Evolutionary conservation across 2,329 filamentous ascomycete genomes (phyloP), one percentile per base, ranked within the genome.

Genomic region (Aspergillus jensenii): DNA sequence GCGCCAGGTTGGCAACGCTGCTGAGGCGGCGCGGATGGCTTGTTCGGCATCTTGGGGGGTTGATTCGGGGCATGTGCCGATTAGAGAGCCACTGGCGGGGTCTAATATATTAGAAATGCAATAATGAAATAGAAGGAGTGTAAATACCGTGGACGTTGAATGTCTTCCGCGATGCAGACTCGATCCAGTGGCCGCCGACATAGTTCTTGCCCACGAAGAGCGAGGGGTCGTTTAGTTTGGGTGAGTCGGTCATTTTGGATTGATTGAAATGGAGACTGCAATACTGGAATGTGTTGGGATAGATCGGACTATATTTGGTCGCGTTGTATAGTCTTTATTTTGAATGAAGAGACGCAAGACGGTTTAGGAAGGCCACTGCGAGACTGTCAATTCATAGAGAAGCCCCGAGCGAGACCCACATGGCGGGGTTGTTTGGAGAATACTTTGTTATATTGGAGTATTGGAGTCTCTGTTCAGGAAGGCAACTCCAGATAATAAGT

Each of bases 61-160:
- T 80, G 93, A 93, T 72, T 97, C 76, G 61, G 93, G 90, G 70
- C 87, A 88, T 9, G 84, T 89, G 44, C 90, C 91, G 65, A 97
- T 90, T 35, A 88, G 74, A 63, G 88, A 83, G 64, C 88, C 89
- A 6, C 90, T 90, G 1, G 90, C 87, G 11, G 93, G 93, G 74
- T 97, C 43, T 54, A 21, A 12, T 9, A 0, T 0, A 14, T 27
- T 27, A 40, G 48, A 40, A 17, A 17, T 40, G 35, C 17, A 6
- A 39, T 0, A n/a, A 2, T 11, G 47, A 25, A 5, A 31, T 0
- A 25, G 3, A 3, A 8, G 0, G 9, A 27, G 12, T 25, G n/a
- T 19, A 21, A 11, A 11, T 27, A 55, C 47, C 54, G 11, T 14
- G 25, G 14, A 58, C 12, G 12, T 44, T 8, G 19, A 57, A 58